Evolutionary conservation across 805 yeast genomes (phyloP).

Genomic region (Candida insectalens): DNA sequence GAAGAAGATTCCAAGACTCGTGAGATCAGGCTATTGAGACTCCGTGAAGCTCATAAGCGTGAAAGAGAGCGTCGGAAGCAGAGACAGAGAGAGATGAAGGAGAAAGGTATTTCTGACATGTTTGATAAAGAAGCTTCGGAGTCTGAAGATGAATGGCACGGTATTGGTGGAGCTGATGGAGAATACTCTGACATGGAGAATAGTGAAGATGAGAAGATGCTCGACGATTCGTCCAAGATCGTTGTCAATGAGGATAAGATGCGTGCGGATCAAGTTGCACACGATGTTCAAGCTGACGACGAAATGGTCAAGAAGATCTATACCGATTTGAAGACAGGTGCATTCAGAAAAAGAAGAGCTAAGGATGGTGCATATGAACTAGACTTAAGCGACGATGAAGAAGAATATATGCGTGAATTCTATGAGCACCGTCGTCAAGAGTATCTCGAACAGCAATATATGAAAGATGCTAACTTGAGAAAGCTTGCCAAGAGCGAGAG

Average conservation of each 20-base stretch:
- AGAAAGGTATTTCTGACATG: conserved; percentile 47
- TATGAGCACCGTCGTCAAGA: conserved; percentile 25
- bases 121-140: conserved; percentile 81
- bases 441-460: conserved; percentile 37
- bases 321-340: conserved; percentile 66
- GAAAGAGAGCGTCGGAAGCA: conserved; percentile 16
- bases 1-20: conserved; percentile 31
- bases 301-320: conserved; percentile 55
- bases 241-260: conserved; percentile 50
- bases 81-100: conserved; percentile 42
- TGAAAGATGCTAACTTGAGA: conserved; percentile 33
- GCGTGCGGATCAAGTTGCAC: conserved; percentile 46
- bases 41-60: conserved; percentile 16
- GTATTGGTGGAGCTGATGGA: conserved; percentile 67
- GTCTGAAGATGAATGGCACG: conserved; percentile 84
- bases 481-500: conserved; percentile 41
- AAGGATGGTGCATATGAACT: conserved; percentile 43
- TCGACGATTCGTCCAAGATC: conserved; percentile 57
- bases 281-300: conserved; percentile 53
- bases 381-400: conserved; percentile 71
- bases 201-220: conserved; percentile 70
- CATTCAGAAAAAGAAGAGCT: conserved; percentile 49
- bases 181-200: conserved; percentile 49
- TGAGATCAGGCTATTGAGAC: conserved; percentile 14
- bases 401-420: conserved; percentile 34